phyloP scores from a whole-genome alignment of 352 stramenopile genomes.

The Pythium myriotylum region DNA sequence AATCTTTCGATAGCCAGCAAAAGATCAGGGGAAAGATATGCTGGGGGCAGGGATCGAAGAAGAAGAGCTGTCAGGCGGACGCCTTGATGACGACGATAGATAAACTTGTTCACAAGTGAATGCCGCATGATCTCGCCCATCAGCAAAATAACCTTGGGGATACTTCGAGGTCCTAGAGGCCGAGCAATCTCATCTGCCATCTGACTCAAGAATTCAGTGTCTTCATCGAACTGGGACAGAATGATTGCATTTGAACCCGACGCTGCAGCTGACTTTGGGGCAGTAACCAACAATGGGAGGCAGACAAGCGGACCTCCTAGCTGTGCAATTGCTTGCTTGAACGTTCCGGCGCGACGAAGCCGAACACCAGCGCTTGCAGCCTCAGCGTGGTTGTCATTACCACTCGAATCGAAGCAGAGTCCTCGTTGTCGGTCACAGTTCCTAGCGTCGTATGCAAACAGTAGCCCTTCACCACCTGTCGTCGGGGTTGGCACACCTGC shows the following conservation, averaged over 20 bases:
- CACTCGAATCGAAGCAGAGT: conserved; percentile 45
- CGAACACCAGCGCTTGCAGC: conserved; percentile 33
- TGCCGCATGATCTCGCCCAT: conserved; percentile 87
- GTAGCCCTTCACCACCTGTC: conserved; percentile 30
- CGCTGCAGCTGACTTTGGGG: conserved; percentile 6
- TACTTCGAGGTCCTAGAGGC: conserved; percentile 65
- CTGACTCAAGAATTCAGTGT: conserved; percentile 71
- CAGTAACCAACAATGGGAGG: conserved; percentile 36
- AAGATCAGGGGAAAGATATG: conserved; percentile 71
- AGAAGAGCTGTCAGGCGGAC: conserved; percentile 73
- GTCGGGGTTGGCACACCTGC: conserved; percentile 2
- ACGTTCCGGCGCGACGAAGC: conserved; percentile 33
- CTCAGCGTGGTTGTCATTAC: conserved; percentile 40
- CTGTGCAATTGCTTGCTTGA: conserved; percentile 46
- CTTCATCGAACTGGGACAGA: conserved; percentile 69
- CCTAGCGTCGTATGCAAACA: conserved; percentile 45
- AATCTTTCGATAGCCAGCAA: conserved; percentile 74
- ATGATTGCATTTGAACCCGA: not conserved
- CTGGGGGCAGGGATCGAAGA: conserved; percentile 61
- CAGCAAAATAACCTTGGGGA: conserved; percentile 76
- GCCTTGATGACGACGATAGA: conserved; percentile 76
- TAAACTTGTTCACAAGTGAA: conserved; percentile 88
- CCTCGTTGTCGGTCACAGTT: conserved; percentile 38
- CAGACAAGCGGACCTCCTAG: conserved; percentile 43
- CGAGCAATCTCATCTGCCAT: conserved; percentile 75